Percentiles rank a stretch among this genome's conserved stretches.
phyloP scores from a whole-genome alignment of 192 early-diverging fungal genomes.

The Coemansia sp. region DNA sequence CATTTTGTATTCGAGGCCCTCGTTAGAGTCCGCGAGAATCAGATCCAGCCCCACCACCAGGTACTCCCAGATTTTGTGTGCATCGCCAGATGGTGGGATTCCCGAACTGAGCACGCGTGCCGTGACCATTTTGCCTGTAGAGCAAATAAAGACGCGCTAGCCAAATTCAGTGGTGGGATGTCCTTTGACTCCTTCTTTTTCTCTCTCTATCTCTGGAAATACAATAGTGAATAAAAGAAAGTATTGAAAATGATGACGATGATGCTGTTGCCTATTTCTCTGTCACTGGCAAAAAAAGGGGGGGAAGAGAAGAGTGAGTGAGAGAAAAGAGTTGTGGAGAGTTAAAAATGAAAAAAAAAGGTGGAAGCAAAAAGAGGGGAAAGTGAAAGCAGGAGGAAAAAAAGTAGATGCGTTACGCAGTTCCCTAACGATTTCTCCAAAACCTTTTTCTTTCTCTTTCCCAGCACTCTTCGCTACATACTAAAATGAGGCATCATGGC shows the following conservation, averaged over 20 bases:
- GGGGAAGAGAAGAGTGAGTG: neutral
- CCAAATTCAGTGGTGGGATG: neutral
- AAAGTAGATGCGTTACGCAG: neutral
- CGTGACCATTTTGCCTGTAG: constrained; percentile 44
- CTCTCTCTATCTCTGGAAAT: no score
- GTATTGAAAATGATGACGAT: no score
- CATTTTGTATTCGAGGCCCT: constrained; percentile 69
- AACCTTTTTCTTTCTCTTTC: neutral
- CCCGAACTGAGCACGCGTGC: constrained; percentile 4
- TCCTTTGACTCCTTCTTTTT: no score
- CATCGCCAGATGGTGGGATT: constrained; percentile 29
- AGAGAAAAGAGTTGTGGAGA: no score
- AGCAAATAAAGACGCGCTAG: neutral
- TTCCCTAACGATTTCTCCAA: no score
- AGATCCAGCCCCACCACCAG: constrained; percentile 77
- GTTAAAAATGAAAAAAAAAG: neutral
- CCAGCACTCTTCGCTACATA: neutral
- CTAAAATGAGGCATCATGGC: no score
- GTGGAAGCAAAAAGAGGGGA: neutral
- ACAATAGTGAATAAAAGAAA: no score
- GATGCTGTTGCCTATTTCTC: no score
- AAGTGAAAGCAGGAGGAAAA: neutral
- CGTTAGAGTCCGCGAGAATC: constrained; percentile 75
- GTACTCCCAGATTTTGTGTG: constrained; percentile 69
- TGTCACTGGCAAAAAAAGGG: neutral